phyloP scores from a whole-genome alignment of 257 asterid species.

The Solanum neorickii region DNA sequence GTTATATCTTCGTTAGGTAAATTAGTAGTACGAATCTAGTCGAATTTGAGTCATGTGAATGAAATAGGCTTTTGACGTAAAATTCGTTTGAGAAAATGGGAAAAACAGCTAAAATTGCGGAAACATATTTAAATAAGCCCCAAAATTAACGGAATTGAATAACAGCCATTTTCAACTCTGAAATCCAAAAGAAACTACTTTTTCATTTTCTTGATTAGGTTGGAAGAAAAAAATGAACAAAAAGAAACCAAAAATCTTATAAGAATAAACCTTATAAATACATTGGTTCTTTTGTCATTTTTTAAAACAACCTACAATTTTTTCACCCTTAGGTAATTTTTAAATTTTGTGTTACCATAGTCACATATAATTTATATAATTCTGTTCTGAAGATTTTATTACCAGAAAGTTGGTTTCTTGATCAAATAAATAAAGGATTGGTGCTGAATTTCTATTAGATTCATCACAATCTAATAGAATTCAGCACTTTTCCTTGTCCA shows the following conservation, averaged over 20 bases:
- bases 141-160: conserved; percentile 28
- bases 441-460: conserved; percentile 30
- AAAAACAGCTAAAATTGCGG: conserved; percentile 21
- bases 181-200: conserved; percentile 3
- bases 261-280: neutral
- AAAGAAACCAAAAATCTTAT: neutral
- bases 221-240: neutral
- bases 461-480: conserved; percentile 18
- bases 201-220: conserved; percentile 18
- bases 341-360: neutral
- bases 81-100: neutral
- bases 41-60: neutral
- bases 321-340: neutral
- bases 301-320: neutral
- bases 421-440: neutral
- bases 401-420: neutral
- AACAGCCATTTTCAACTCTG: conserved; percentile 13
- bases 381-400: neutral
- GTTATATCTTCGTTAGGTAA: neutral
- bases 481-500: conserved; percentile 18
- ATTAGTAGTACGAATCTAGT: neutral
- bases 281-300: neutral
- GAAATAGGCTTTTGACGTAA: neutral
- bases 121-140: neutral
- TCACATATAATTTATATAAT: neutral